Base-by-base conservation (phyloP, 371 early-diverging fungal genomes). In the Mucor plumbeus region DNA sequence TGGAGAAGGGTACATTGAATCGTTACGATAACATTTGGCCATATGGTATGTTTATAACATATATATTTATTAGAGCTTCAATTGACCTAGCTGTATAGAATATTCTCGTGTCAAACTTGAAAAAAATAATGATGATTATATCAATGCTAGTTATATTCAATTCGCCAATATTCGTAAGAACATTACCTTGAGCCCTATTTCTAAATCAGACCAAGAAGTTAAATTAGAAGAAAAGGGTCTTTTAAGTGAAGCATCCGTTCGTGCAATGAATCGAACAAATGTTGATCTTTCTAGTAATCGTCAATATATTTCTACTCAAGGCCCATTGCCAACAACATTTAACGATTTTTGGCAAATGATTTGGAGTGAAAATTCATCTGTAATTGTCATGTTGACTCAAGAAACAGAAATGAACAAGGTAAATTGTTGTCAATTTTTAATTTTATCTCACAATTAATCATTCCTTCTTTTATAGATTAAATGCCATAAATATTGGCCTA, bases 261-360 rank as follows among this genome's bases (percentile, higher is more conserved):
- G 57, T 4, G 64, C 73, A 3, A 60, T 71, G 61, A 59, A 56
- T 8, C 41, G 58, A 50, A 19, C 11, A 5, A 19, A 57, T 26
- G 39, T 59, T 33, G 44, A 68, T 26, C 11, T 56, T 26, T 10
- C 11, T 10, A 40, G 39, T 33, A 65, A 54, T 17, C 69, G 68
- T 34, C 64, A 47, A 3, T 96, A 92, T 72, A 93, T 96, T 56
- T 90, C 89, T 13, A 87, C 94, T 0, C 96, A 96, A 71, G 96
- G 91, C 1, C 96, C 96, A n/a, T 71, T 95, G 21, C 86, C 88
- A 6, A 75, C 86, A 50, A 94, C 96, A 0, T 79, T 89, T 26
- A 80, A 79, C 11, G 94, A 94, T 67, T 97, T 97, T 64, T 97
- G 96, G 96, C 81, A 84, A 48, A 88, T 96, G 85, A 71, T 91